Percentiles rank a stretch among this genome's conserved stretches.
Evolutionary conservation across 495 filamentous ascomycete species (phyloP).

Genomic region (Neurospora sp.): DNA sequence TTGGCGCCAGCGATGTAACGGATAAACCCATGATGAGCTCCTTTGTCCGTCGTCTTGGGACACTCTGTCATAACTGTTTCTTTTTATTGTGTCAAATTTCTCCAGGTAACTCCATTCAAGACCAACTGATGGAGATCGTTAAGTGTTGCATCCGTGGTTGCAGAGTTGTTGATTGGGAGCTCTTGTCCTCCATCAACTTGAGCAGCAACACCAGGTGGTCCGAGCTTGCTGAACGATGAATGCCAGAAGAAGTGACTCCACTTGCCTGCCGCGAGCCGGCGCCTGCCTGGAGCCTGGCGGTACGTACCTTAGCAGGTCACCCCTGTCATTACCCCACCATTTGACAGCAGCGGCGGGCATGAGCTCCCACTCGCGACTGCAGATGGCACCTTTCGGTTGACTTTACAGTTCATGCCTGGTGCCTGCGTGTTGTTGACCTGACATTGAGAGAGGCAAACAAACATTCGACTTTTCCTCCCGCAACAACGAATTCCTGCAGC

Average conservation of each 20-base stretch:
- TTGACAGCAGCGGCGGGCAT: neutral
- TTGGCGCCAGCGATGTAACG: neutral
- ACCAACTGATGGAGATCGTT: neutral
- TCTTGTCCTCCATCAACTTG: neutral
- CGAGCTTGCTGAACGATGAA: neutral
- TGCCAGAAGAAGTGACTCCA: neutral
- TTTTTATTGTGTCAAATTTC: neutral
- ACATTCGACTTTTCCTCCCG: neutral
- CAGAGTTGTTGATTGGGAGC: neutral
- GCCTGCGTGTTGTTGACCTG: neutral
- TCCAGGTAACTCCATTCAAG: neutral
- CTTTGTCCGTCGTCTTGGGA: neutral
- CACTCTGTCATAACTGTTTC: accelerated
- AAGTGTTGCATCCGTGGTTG: neutral
- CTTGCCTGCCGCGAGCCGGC: neutral
- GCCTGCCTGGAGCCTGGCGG: neutral
- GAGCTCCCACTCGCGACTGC: neutral
- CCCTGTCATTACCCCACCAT: neutral
- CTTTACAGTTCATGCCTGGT: neutral
- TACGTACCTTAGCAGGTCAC: neutral
- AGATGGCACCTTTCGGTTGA: neutral
- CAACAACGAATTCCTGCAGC: neutral
- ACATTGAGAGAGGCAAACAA: neutral
- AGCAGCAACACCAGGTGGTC: neutral
- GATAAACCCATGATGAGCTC: neutral